A percentile compares a stretch with the other conserved stretches of the same genome.
These are phyloP conservation scores for Pleomassaria siparia DNA, from an alignment of 2,329 filamentous ascomycete genomes.

Conservation along the genomic window DNA sequence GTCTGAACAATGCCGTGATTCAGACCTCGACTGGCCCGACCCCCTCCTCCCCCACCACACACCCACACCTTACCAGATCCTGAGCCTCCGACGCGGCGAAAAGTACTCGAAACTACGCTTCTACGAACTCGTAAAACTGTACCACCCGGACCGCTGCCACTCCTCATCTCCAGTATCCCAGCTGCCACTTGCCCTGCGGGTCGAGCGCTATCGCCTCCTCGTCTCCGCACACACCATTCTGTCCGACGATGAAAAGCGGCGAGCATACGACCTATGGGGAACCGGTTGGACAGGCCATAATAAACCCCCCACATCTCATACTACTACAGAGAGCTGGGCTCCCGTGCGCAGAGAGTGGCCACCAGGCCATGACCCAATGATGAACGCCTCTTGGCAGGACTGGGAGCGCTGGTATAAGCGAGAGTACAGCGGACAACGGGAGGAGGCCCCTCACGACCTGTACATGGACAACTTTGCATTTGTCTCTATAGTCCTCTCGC, in stretches of 20 bases:
- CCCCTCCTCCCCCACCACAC: slow-evolving; percentile 39
- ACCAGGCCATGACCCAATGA: slow-evolving; percentile 50
- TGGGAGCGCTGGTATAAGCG: slow-evolving; percentile 67
- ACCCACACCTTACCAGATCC: slow-evolving; percentile 90
- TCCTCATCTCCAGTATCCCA: slow-evolving; percentile 41
- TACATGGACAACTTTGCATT: slow-evolving; percentile 82
- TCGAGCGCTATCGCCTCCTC: slow-evolving; percentile 89
- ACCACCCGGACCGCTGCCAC: slow-evolving; percentile 76
- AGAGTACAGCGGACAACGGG: slow-evolving; percentile 26
- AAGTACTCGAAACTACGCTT: slow-evolving; percentile 82
- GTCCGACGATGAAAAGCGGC: slow-evolving; percentile 75
- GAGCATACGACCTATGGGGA: slow-evolving; percentile 79
- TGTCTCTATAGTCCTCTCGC: slow-evolving; percentile 67
- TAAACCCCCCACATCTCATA: slow-evolving; percentile 20
- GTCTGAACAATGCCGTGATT: slow-evolving; percentile 18
- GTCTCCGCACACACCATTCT: slow-evolving; percentile 87
- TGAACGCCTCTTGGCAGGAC: slow-evolving; percentile 96
- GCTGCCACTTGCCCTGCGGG: slow-evolving; percentile 61
- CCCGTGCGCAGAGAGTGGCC: slow-evolving; percentile 35
- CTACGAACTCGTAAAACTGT: slow-evolving; percentile 91
- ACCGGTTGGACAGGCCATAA: slow-evolving; percentile 68
- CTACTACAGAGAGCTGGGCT: slow-evolving; percentile 24
- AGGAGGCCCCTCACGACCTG: slow-evolving; percentile 50
- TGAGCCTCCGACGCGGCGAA: slow-evolving; percentile 62
- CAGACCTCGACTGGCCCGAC: slow-evolving; percentile 37